These are phyloP conservation scores for Puccinia novopanici DNA, from an alignment of 1,284 basidiomycete species.

Conservation along the genomic window DNA sequence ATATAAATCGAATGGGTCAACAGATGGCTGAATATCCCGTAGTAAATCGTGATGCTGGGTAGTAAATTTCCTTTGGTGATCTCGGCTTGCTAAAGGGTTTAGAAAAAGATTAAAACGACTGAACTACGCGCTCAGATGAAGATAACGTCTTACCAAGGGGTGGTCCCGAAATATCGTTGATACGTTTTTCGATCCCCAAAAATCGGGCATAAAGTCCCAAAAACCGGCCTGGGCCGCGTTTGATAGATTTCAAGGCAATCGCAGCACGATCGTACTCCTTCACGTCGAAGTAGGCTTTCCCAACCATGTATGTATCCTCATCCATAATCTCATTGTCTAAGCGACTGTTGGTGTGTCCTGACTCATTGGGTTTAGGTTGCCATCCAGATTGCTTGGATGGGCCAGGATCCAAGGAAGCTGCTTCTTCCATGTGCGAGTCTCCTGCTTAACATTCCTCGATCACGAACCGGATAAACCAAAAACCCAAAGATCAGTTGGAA, in stretches of 20 bases:
- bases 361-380: neutral
- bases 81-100: conserved; percentile 65
- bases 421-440: conserved; percentile 17
- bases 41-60: conserved; percentile 64
- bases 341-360: neutral
- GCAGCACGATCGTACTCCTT: conserved; percentile 78
- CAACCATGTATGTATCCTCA: conserved; percentile 66
- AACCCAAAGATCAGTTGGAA: neutral
- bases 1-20: conserved; percentile 82
- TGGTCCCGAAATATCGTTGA: conserved; percentile 62
- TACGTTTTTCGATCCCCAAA: conserved; percentile 62
- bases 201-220: conserved; percentile 78
- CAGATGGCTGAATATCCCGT: conserved; percentile 51
- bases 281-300: conserved; percentile 73
- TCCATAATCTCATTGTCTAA: neutral
- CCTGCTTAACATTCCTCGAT: conserved; percentile 29
- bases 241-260: conserved; percentile 68
- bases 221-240: conserved; percentile 73
- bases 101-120: neutral
- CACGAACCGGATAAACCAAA: neutral
- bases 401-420: neutral
- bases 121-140: neutral
- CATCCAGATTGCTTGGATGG: conserved; percentile 1
- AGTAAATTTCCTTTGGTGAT: conserved; percentile 68
- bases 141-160: conserved; percentile 2